These are phyloP conservation scores for Erysiphe neolycopersici DNA, from an alignment of 2,329 filamentous ascomycete species.

Conservation along the genomic window DNA sequence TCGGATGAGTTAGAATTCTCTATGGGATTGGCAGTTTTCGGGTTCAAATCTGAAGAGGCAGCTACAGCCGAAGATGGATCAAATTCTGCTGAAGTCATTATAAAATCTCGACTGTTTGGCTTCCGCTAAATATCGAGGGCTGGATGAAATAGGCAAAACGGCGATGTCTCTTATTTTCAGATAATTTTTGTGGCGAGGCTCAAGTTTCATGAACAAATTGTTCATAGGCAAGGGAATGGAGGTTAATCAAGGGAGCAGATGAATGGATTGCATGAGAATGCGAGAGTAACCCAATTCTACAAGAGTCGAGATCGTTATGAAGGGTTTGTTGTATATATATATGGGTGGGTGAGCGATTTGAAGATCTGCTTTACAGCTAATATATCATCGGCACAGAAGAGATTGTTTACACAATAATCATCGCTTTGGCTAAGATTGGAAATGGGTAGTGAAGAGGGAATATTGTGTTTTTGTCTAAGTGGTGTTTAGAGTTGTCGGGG, in stretches of 20 bases:
- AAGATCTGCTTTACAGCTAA: not conserved
- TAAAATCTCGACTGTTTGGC: slow-evolving; percentile 45
- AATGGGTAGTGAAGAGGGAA: not conserved
- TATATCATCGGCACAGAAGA: not conserved
- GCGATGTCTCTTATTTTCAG: slow-evolving; percentile 28
- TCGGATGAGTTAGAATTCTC: slow-evolving; percentile 7
- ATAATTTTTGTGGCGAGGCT: not conserved
- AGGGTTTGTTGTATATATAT: not conserved
- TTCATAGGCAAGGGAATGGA: not conserved
- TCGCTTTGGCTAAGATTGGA: not conserved
- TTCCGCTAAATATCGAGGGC: slow-evolving; percentile 37
- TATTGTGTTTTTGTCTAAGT: not conserved
- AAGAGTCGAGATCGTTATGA: not conserved
- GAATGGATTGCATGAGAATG: not conserved
- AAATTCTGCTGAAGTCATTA: slow-evolving; percentile 35
- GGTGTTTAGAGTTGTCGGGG: too few relatives aligned
- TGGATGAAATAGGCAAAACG: slow-evolving; percentile 42
- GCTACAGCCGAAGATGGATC: slow-evolving; percentile 7
- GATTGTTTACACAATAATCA: not conserved
- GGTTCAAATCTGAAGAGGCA: slow-evolving; percentile 2
- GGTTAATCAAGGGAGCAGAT: not conserved
- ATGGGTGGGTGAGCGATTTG: not conserved
- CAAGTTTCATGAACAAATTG: not conserved
- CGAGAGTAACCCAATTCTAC: not conserved
- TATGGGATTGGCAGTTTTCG: not conserved